Percentiles rank a stretch among this genome's conserved stretches.
phyloP scores from a whole-genome alignment of 2,329 filamentous ascomycete species.

The Teratosphaeria gauchensis region DNA sequence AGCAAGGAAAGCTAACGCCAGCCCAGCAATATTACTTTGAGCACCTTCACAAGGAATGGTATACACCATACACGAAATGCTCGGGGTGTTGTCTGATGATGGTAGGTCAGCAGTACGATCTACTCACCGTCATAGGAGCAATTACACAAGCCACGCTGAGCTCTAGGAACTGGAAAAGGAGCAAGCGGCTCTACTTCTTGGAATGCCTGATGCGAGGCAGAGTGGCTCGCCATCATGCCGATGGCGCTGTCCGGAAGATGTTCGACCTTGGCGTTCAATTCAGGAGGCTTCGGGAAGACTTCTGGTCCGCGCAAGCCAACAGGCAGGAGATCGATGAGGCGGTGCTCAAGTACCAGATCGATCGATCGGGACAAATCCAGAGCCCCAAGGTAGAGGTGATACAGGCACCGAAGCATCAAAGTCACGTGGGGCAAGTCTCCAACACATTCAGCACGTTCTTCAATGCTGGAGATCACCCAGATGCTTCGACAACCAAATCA shows the following conservation, averaged over 20 bases:
- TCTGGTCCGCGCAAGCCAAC: neutral
- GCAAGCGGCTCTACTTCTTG: conserved; percentile 13
- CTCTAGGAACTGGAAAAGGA: conserved; percentile 14
- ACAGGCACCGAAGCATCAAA: neutral
- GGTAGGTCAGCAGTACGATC: conserved; percentile 5
- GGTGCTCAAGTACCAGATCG: neutral
- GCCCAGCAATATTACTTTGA: neutral
- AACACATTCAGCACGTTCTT: neutral
- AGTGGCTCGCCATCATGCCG: conserved; percentile 2
- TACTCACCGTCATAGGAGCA: conserved; percentile 12
- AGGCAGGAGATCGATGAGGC: neutral
- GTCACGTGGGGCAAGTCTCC: neutral
- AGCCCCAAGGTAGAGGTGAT: neutral
- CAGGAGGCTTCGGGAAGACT: neutral
- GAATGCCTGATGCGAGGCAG: conserved; percentile 5
- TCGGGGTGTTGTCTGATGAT: conserved; percentile 13
- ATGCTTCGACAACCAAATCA: neutral
- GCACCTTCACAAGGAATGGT: neutral
- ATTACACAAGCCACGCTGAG: conserved; percentile 14
- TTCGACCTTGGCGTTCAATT: conserved; percentile 3
- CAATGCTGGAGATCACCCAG: neutral
- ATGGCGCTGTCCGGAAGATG: conserved; percentile 2
- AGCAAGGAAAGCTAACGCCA: neutral
- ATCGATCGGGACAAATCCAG: neutral
- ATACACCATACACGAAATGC: conserved; percentile 10